Conservation (phyloP, 768 basidiomycete species). For the Kwoniella mangroviensis region DNA sequence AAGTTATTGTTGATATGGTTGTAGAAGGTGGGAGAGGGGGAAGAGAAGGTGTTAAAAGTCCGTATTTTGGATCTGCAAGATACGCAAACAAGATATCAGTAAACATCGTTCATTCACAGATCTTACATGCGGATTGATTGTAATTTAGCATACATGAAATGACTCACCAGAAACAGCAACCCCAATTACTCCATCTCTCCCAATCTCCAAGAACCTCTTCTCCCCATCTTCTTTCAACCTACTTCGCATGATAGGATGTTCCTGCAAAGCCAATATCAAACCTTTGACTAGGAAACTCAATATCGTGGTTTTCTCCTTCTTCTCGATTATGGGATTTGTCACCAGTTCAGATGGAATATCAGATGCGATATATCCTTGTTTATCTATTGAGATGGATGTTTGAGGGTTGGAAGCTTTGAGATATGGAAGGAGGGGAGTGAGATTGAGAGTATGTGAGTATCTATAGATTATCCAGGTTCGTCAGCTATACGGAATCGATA, state of each 20-base stretch:
- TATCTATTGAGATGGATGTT: background rate
- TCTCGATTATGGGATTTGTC: conserved; percentile 21
- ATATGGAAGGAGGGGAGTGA: conserved; percentile 47
- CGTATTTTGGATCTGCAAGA: conserved; percentile 42
- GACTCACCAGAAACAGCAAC: conserved; percentile 50
- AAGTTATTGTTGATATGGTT: conserved; percentile 33
- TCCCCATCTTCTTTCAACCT: conserved; percentile 32
- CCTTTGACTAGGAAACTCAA: conserved; percentile 48
- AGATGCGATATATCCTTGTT: conserved; percentile 33
- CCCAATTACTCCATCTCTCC: conserved; percentile 39
- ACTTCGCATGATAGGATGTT: conserved; percentile 51
- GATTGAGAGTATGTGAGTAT: conserved; percentile 50
- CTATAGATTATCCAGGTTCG: conserved; percentile 16
- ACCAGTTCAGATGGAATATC: conserved; percentile 42
- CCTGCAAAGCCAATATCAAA: conserved; percentile 46
- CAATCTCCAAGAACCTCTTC: conserved; percentile 38
- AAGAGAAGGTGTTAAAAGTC: conserved; percentile 49
- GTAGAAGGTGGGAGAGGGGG: conserved; percentile 41
- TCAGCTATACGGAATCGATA: too few relatives aligned
- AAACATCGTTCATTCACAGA: too few relatives aligned
- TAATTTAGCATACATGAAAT: background rate
- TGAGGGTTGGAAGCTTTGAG: conserved; percentile 36
- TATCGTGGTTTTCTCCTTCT: conserved; percentile 36
- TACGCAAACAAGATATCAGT: background rate
- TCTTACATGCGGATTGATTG: too few relatives aligned